Conservation (phyloP, 177 flowering plant species). For the Vitis hybrid region DNA sequence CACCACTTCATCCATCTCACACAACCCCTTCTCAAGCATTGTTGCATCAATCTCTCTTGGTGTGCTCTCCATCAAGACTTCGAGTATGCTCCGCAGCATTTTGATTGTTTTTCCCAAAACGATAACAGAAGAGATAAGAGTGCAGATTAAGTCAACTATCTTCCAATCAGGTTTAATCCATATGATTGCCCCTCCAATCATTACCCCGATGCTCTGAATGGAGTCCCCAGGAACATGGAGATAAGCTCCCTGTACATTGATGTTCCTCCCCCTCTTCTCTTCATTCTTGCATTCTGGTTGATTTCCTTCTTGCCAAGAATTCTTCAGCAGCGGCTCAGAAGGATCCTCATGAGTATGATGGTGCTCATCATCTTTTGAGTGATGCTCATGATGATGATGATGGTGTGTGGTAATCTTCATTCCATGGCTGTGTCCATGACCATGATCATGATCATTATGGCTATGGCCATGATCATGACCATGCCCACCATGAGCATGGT, state of each 20-base stretch:
- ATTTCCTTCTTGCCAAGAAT: conserved; percentile 6
- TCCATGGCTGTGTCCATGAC: conserved; percentile 24
- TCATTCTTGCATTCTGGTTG: conserved; percentile 6
- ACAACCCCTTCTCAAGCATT: conserved; percentile 31
- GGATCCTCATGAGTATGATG: conserved; percentile 21
- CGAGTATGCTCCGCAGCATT: conserved; percentile 39
- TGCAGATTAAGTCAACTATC: conserved; percentile 39
- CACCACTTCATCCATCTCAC: conserved; percentile 37
- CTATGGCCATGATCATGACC: conserved; percentile 25
- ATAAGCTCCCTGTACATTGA: conserved; percentile 42
- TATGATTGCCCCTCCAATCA: conserved; percentile 44
- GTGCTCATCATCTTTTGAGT: conserved; percentile 1
- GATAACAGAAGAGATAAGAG: conserved; percentile 34
- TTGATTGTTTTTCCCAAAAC: conserved; percentile 41
- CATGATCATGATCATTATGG: conserved; percentile 18
- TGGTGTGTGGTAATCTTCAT: conserved; percentile 10
- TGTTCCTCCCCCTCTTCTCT: conserved; percentile 21
- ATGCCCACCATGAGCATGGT: conserved; percentile 51
- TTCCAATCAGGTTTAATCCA: conserved; percentile 46
- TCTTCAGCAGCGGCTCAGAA: conserved; percentile 24
- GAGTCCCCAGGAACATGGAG: conserved; percentile 43
- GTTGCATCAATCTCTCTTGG: conserved; percentile 47
- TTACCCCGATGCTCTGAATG: conserved; percentile 41
- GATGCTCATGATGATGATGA: conserved; percentile 12
- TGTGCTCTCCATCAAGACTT: conserved; percentile 47